Base-by-base conservation (phyloP, 805 yeast species). In the Candida awuae region DNA sequence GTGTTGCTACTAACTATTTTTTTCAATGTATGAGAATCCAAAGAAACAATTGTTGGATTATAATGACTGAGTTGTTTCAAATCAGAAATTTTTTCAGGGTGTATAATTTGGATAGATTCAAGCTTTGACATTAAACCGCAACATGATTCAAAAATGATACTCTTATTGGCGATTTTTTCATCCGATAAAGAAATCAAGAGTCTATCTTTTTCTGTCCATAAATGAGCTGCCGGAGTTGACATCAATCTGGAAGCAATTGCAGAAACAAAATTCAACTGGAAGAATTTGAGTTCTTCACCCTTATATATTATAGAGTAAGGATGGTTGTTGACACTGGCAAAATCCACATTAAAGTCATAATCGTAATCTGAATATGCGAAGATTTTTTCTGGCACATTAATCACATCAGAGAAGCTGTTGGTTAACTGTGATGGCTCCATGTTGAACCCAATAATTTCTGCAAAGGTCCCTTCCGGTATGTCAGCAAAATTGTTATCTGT, bases 51-150 rank as follows among this genome's bases (percentile, higher is more conserved):
- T 7, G 69, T 51, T 4, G 68, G 65, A 22, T 44, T 14, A 4
- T n/a, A 21, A 6, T 21, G 8, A 6, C 38, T 21, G 35, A 59
- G 17, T 8, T 35, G 8, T 10, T 35, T 17, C 43, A 46, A 19
- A 38, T 51, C 15, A 34, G 12, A 4, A 6, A 45, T 26, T 13
- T 19, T 18, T 3, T 21, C 2, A 17, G 39, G 48, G 6, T 45
- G 49, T 15, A 43, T 45, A 15, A 59, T 40, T 5, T 62, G 39
- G 1, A 56, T 48, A 15, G 57, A 38, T 3, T 49, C 39, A 12
- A 66, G 45, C 22, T 62, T 56, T 1, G 65, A 44, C 6, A 72
- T 47, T 14, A 73, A 54, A 1, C 67, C 65, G 16, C 66, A 54
- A 37, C 72, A 53, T 1, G 67, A 22, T 42, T 69, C 70, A 22